Conservation (phyloP, 805 yeast genomes). For the Ogataea nonfermentans region DNA sequence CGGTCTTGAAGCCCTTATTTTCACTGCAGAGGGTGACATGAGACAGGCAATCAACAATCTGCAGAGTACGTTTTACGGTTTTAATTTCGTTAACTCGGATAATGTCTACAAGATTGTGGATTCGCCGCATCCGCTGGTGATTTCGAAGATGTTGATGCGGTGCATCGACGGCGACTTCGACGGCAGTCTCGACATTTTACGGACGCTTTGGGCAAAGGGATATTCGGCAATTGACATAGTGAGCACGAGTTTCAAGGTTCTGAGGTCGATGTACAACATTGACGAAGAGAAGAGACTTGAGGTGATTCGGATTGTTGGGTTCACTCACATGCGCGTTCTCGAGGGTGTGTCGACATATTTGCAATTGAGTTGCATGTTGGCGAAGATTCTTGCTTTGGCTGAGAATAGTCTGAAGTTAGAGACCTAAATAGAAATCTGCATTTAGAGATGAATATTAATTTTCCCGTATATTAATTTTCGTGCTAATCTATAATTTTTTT, state of each 20-base stretch:
- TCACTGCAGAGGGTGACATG: slow-evolving; percentile 98
- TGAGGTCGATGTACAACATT: slow-evolving; percentile 68
- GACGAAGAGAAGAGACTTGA: slow-evolving; percentile 71
- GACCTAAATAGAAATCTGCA: neutral
- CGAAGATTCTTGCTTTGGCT: slow-evolving; percentile 40
- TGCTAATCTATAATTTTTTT: too few species aligned
- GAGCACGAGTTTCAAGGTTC: slow-evolving; percentile 84
- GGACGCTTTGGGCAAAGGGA: slow-evolving; percentile 81
- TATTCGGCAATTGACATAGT: slow-evolving; percentile 92
- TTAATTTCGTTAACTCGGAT: slow-evolving; percentile 84
- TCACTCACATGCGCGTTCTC: slow-evolving; percentile 84
- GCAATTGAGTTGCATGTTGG: slow-evolving; percentile 80
- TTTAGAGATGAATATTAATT: slow-evolving; percentile 1
- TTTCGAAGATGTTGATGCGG: slow-evolving; percentile 62
- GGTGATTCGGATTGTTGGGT: slow-evolving; percentile 82
- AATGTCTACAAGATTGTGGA: slow-evolving; percentile 95
- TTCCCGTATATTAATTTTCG: too few species aligned
- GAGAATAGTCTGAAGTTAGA: slow-evolving; percentile 2
- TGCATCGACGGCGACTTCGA: slow-evolving; percentile 45
- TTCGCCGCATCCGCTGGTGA: slow-evolving; percentile 89
- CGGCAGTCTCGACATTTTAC: slow-evolving; percentile 60
- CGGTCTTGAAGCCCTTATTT: slow-evolving; percentile 88
- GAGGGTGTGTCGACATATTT: slow-evolving; percentile 91
- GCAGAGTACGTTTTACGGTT: slow-evolving; percentile 93
- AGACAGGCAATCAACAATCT: slow-evolving; percentile 94